Conservation (phyloP, 306 rosid genomes). For the Mimosa bimucronata region DNA sequence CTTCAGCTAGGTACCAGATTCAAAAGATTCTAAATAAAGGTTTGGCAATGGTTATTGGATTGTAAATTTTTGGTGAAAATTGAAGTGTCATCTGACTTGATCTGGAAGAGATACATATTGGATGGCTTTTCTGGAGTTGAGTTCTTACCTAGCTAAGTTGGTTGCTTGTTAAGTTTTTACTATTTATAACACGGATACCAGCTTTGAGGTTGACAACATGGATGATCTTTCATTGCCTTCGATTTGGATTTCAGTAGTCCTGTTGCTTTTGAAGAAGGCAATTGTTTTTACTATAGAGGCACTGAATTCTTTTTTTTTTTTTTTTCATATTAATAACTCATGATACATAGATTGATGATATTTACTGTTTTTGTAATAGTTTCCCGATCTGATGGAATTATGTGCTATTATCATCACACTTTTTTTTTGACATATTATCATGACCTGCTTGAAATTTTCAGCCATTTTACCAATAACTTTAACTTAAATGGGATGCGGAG, state of each 20-base stretch:
- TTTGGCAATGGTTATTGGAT: constrained; percentile 2
- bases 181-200: background rate
- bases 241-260: background rate
- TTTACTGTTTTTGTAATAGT: constrained; percentile 7
- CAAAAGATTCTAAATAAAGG: constrained; percentile 22
- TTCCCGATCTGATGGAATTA: background rate
- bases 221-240: constrained; percentile 5
- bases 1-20: constrained; percentile 12
- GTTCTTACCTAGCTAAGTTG: constrained; percentile 19
- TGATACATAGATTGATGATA: too few species aligned
- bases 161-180: background rate
- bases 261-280: background rate
- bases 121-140: constrained; percentile 8
- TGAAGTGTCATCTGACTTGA: background rate
- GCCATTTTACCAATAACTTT: constrained; percentile 6
- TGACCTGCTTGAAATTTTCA: constrained; percentile 10
- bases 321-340: background rate
- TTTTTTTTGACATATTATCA: too few species aligned
- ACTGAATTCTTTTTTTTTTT: background rate
- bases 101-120: constrained; percentile 2
- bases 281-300: background rate
- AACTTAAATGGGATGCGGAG: constrained; percentile 7
- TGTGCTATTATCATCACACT: background rate
- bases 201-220: background rate
- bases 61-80: constrained; percentile 13